Conservation (phyloP, 2,329 filamentous ascomycete species). For the Fusarium acutatum region DNA sequence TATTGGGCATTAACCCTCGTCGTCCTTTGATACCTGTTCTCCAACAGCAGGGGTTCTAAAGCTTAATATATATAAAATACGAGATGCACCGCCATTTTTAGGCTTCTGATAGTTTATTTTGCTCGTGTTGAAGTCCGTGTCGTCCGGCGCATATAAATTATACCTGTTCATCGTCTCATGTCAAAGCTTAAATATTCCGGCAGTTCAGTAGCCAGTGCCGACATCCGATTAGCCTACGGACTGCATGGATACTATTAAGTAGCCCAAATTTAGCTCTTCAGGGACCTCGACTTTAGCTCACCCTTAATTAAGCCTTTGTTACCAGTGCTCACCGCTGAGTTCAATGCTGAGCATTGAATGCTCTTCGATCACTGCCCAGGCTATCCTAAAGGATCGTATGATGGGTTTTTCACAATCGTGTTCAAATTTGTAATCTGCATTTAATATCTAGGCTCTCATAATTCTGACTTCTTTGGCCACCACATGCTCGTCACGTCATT, state of each 20-base stretch:
- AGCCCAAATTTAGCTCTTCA: background rate
- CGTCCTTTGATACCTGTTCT: background rate
- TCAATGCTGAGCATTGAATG: background rate
- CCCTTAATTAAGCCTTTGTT: background rate
- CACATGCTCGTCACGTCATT: fast-evolving
- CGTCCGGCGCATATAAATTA: background rate
- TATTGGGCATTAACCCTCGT: background rate
- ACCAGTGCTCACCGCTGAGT: background rate
- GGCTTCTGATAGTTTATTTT: background rate
- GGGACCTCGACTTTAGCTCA: background rate
- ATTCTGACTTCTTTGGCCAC: background rate
- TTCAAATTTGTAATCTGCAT: background rate
- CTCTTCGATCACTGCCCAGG: background rate
- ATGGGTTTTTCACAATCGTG: background rate
- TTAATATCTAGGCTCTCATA: fast-evolving
- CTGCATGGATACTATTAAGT: background rate
- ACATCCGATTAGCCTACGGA: background rate
- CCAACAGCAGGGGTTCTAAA: background rate
- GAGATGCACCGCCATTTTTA: background rate
- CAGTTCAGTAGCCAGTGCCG: background rate
- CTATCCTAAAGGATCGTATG: background rate
- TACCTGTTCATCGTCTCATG: background rate
- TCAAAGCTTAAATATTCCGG: background rate
- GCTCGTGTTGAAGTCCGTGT: background rate
- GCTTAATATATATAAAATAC: background rate